Evolutionary conservation across 345 rosid genomes (phyloP), one percentile per base, ranked within the genome.

Genomic region (Acer negundo): DNA sequence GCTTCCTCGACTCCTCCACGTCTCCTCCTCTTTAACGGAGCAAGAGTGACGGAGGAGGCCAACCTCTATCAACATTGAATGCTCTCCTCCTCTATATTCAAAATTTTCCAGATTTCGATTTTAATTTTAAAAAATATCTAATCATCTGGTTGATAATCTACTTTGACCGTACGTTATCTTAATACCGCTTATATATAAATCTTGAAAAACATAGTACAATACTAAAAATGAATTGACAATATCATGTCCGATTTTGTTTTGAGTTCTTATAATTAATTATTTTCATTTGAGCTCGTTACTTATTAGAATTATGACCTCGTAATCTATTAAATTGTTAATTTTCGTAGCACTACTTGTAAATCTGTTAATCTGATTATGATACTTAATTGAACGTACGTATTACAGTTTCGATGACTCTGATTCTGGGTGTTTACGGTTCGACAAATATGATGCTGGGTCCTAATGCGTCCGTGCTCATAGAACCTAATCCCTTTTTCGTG

Each of bases 401-500:
- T 68, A 75, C 91, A 94, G 99, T 92, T 65, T 92, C 98, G 22
- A 85, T 90, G 95, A 92, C 97, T 80, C 75, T 94, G 87, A 91
- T 94, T 61, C 51, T 96, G 88, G 98, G 98, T 73, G 91, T 92
- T 81, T 96, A 87, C 75, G 97, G 98, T 64, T 49, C 98, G 4
- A 81, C 75, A n/a, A 90, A 72, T 73, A 67, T 90, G 15, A 83
- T 75, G 83, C 69, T 96, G 28, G 99, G 95, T 74, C 97, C 98
- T 0, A 87, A 89, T 79, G 76, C 87, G 2, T 96, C 98, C 1
- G 65, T 89, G 69, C 93, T 94, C 20, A 65, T 94, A 16, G 84
- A 87, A 77, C 92, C 99, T 8, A 92, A 87, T 73, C 84, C 97
- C 26, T 7, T 91, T 1, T 96, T 96, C 73, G 98, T 96, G 80